phyloP scores from a whole-genome alignment of 805 yeast genomes.

The Kazachstania psychrophila region DNA sequence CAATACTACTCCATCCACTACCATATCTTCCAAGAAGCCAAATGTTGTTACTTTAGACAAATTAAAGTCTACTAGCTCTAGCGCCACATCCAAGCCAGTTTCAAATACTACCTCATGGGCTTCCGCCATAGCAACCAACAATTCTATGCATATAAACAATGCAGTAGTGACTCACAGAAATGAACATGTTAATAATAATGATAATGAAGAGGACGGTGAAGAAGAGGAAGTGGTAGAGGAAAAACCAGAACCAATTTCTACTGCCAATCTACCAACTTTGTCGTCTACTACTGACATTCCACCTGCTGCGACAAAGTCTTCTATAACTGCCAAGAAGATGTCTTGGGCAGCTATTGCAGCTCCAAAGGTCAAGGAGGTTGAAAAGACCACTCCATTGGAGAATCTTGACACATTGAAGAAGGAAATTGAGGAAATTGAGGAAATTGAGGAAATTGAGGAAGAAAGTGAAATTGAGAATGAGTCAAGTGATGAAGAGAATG shows the following conservation, averaged over 20 bases:
- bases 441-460: neutral
- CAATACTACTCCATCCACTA: slow-evolving; percentile 3
- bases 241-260: slow-evolving; percentile 7
- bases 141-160: slow-evolving; percentile 11
- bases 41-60: slow-evolving; percentile 11
- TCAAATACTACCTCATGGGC: slow-evolving; percentile 32
- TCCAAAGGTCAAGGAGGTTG: slow-evolving; percentile 31
- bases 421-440: slow-evolving; percentile 17
- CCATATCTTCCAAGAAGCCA: neutral
- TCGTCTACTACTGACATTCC: slow-evolving; percentile 8
- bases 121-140: slow-evolving; percentile 22
- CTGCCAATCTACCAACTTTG: slow-evolving; percentile 3
- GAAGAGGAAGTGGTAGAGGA: slow-evolving; percentile 23
- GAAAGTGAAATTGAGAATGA: neutral
- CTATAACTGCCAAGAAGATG: slow-evolving; percentile 24
- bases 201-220: slow-evolving; percentile 11
- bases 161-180: slow-evolving; percentile 11
- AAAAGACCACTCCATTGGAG: slow-evolving; percentile 15
- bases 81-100: slow-evolving; percentile 18
- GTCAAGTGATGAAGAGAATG: slow-evolving; percentile 4
- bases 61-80: slow-evolving; percentile 8
- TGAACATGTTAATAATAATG: slow-evolving; percentile 7
- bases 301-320: slow-evolving; percentile 6
- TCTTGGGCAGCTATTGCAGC: slow-evolving; percentile 67
- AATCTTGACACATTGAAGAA: slow-evolving; percentile 27